These are phyloP conservation scores for Trebouxia gelatinosa DNA, from an alignment of 163 green algal species.

Conservation along the genomic window DNA sequence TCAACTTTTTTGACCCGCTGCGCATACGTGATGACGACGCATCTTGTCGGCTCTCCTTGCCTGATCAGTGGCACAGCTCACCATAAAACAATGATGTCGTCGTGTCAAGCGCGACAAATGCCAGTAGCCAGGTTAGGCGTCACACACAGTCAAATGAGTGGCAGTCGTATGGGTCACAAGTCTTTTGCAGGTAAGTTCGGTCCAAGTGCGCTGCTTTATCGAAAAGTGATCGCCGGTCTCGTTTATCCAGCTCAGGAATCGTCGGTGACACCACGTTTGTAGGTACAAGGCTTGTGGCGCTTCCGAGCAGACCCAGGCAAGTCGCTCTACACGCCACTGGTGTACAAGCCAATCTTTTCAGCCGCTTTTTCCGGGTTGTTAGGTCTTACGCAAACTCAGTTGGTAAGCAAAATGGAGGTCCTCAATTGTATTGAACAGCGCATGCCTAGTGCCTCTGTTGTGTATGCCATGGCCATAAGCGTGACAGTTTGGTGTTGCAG, in stretches of 20 bases:
- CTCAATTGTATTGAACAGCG: not conserved
- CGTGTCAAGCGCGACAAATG: not conserved
- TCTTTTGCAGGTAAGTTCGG: not conserved
- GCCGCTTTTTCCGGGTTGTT: slow-evolving; percentile 75
- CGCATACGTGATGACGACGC: not conserved
- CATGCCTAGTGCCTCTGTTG: not conserved
- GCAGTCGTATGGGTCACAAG: not conserved
- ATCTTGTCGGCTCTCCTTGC: too few species aligned
- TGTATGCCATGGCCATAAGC: not conserved
- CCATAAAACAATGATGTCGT: not conserved
- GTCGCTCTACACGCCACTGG: not conserved
- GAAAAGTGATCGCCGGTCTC: not conserved
- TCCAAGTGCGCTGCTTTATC: not conserved
- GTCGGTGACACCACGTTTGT: not conserved
- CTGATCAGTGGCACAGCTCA: too few species aligned
- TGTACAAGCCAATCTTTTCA: slow-evolving; percentile 80
- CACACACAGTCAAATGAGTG: not conserved
- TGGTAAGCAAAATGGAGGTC: slow-evolving; percentile 43
- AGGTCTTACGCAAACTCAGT: slow-evolving; percentile 87
- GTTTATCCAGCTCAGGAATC: not conserved
- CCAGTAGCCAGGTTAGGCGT: not conserved
- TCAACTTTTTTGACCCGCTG: too few species aligned
- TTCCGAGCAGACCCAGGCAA: not conserved
- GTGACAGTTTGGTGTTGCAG: slow-evolving; percentile 46
- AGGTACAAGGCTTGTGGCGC: not conserved